A percentile compares a stretch with the other conserved stretches of the same genome.
Conservation (phyloP, 2,329 filamentous ascomycete genomes). For the Pyrenophora graminea region DNA sequence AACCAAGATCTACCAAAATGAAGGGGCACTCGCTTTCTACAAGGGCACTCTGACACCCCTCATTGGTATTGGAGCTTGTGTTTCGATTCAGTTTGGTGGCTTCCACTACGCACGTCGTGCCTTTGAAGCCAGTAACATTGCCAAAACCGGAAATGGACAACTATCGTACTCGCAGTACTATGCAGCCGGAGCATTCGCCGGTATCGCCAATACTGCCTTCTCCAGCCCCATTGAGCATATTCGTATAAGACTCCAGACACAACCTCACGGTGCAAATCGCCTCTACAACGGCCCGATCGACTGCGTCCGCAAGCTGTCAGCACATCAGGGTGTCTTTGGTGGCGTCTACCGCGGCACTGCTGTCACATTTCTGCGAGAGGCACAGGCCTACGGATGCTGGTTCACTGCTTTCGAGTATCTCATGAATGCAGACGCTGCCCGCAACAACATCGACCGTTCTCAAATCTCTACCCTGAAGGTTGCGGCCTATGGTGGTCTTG, state of each 20-base stretch:
- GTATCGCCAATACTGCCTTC: conserved; percentile 84
- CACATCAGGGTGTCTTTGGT: conserved; percentile 67
- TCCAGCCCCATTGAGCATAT: conserved; percentile 96
- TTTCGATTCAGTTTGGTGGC: conserved; percentile 94
- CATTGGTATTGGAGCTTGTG: conserved; percentile 94
- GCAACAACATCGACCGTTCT: conserved; percentile 74
- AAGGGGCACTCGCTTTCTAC: conserved; percentile 93
- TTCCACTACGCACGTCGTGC: conserved; percentile 90
- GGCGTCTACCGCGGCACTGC: conserved; percentile 86
- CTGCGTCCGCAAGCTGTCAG: conserved; percentile 82
- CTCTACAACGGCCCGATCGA: conserved; percentile 86
- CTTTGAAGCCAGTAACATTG: conserved; percentile 74
- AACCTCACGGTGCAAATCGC: conserved; percentile 79
- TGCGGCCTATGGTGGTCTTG: conserved; percentile 87
- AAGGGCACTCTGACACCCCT: conserved; percentile 95
- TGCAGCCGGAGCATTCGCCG: conserved; percentile 86
- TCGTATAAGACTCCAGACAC: conserved; percentile 92
- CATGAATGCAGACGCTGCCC: conserved; percentile 85
- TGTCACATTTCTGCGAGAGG: conserved; percentile 86
- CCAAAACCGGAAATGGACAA: conserved; percentile 48
- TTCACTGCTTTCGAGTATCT: conserved; percentile 94
- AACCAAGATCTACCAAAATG: conserved; percentile 79
- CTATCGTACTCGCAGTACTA: conserved; percentile 89
- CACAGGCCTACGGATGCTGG: conserved; percentile 94
- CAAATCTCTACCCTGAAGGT: conserved; percentile 84